Base-by-base conservation (phyloP, 228 moss, liverwort and hornwort genomes). In the Sphagnum fallax region DNA sequence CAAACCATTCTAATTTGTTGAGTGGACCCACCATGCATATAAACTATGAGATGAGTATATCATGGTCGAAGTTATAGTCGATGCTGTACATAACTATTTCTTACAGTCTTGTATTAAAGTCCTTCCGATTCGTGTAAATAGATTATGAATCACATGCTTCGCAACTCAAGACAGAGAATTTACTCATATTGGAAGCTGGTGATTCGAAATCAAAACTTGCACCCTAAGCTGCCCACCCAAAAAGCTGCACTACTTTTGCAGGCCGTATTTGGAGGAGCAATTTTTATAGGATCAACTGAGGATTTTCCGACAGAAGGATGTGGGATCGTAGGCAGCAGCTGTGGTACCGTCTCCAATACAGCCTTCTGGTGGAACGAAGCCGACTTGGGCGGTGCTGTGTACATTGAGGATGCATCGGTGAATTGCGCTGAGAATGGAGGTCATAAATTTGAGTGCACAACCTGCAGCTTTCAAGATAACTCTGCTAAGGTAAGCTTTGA, bases 311-410 rank as follows among this genome's bases (percentile, higher is more conserved):
- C 50, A 50, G 66, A 15, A 55, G 80, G 84, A 50, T 97, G 96
- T 15, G 89, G 93, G 60, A 65, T 90, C 32, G 32, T 32, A 32
- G 32, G 2, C 10, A 79, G 63, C 62, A 93, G 91, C 68, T 97
- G 96, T 69, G 77, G 76, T 0, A 83, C 88, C 1, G 77, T 91
- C 0, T 83, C 93, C 6, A 92, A 97, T 61, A 93, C 89, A 53
- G 89, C 89, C 4, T 97, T 97, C 69, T 69, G 84, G 78, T 6
- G 47, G 8, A 93, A 93, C 51, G 49, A 78, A 68, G 96, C 93
- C 4, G 79, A 77, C 49, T 83, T 75, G 77, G 96, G 96, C n/a
- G 96, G 96, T 52, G 93, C 96, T 2, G 51, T 97, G 62, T 97
- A 91, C 16, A 85, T 93, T 1, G 96, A 97, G 4, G 93, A 97